A percentile compares a stretch with the other conserved stretches of the same genome.
These are phyloP conservation scores for Phialophora tarda DNA, from an alignment of 2,329 filamentous ascomycete genomes.

Conservation along the genomic window DNA sequence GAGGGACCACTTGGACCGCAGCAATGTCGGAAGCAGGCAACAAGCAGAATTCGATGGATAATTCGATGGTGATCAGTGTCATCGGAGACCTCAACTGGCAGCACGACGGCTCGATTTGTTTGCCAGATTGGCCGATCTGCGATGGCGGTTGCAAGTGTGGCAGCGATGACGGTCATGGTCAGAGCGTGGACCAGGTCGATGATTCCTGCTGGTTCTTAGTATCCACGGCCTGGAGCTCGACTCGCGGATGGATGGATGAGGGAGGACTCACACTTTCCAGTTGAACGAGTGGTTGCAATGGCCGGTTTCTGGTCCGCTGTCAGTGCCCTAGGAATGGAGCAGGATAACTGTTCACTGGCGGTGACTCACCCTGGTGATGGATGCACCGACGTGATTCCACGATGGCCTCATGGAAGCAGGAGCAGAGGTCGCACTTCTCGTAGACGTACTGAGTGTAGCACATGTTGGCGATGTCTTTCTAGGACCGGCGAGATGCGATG, in stretches of 20 bases:
- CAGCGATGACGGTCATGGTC: conserved; percentile 8
- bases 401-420: conserved; percentile 14
- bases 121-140: not conserved
- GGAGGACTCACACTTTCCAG: conserved; percentile 12
- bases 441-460: conserved; percentile 21
- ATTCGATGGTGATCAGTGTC: not conserved
- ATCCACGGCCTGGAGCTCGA: not conserved
- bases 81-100: not conserved
- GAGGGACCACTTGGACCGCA: not conserved
- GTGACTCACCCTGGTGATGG: not conserved
- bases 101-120: not conserved
- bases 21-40: not conserved
- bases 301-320: not conserved
- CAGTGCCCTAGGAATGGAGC: not conserved
- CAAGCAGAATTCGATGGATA: not conserved
- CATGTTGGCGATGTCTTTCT: conserved; percentile 9
- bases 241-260: too few relatives aligned
- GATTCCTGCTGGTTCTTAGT: not conserved
- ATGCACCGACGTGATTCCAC: conserved; percentile 13
- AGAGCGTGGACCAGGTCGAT: not conserved
- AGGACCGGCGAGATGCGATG: not conserved
- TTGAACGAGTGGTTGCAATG: conserved; percentile 8
- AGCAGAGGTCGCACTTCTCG: conserved; percentile 19
- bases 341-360: not conserved
- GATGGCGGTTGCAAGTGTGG: not conserved